These are phyloP conservation scores for Serendipita indica DNA, from an alignment of 768 basidiomycete genomes.

Conservation along the genomic window DNA sequence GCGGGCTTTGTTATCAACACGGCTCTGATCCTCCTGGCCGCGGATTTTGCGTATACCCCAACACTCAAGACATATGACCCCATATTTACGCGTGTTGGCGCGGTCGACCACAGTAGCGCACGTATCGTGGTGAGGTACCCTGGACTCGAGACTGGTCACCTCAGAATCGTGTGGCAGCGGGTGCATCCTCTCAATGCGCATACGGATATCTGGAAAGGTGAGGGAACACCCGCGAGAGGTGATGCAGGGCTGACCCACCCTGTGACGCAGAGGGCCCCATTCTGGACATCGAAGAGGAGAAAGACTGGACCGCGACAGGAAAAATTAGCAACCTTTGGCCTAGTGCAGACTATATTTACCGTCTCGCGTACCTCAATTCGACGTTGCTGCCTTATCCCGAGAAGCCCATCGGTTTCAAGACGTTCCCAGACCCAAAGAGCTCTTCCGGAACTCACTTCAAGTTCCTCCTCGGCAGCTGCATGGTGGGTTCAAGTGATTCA, in stretches of 20 bases:
- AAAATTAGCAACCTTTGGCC: constrained; percentile 50
- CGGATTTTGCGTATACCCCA: constrained; percentile 43
- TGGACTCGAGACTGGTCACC: constrained; percentile 15
- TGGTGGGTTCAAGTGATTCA: constrained; percentile 17
- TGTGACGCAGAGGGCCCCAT: constrained; percentile 43
- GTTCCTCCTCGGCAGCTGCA: constrained; percentile 54
- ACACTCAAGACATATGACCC: constrained; percentile 41
- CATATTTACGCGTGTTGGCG: constrained; percentile 53
- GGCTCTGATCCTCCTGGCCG: constrained; percentile 23
- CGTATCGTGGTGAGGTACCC: constrained; percentile 55
- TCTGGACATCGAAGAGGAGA: constrained; percentile 28
- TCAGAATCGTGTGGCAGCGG: constrained; percentile 13
- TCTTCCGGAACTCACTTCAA: constrained; percentile 40
- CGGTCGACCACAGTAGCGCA: constrained; percentile 45
- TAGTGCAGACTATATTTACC: constrained; percentile 52
- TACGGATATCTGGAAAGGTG: constrained; percentile 25
- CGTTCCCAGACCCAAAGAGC: constrained; percentile 53
- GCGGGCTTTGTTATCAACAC: constrained; percentile 27
- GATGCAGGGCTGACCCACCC: constrained; percentile 18
- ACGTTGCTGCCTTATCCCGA: constrained; percentile 36
- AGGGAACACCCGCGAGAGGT: constrained; percentile 27
- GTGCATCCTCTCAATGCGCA: constrained; percentile 14
- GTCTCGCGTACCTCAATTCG: constrained; percentile 27
- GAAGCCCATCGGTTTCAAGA: constrained; percentile 45
- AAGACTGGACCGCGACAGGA: constrained; percentile 47